Base-by-base conservation (phyloP, 768 basidiomycete species). In the Lactarius deliciosus region DNA sequence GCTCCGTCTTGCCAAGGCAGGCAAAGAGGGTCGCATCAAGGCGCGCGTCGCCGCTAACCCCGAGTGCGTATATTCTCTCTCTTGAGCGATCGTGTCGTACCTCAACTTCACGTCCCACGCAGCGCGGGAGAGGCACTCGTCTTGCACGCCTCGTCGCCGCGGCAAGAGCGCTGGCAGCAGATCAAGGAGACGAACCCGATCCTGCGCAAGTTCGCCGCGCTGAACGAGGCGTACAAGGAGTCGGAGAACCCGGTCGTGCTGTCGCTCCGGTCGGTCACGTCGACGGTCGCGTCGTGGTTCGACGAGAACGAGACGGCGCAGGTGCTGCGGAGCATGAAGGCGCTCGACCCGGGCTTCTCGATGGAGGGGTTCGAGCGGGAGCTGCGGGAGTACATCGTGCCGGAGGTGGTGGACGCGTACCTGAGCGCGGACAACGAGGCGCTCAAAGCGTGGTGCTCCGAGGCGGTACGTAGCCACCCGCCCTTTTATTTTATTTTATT, bases 291-390 rank as follows among this genome's bases (percentile, higher is more conserved):
- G 2, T 86, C 89, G 3, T 93, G 90, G 88, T 94, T 94, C 72
- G 96, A 98, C 65, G 97, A 99, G 80, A 99, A 92, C 74, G 97
- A 99, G 80, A 95, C 90, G 56, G 97, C 97, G n/a, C 91, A 92
- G 76, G 96, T 98, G 36, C 87, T 90, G 73, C 84, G 92, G 66
- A 77, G 88, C 74, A 92, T 98, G 86, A 91, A 88, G 75, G 75
- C 80, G n/a, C 81, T 98, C 74, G 97, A 99, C 76, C 94, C 97
- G 5, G 75, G 77, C 32, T 99, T 97, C 78, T 88, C 84, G 63
- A 85, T 89, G 73, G 97, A 98, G 74, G 78, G 80, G 40, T 98
- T 97, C 73, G 90, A 94, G 73, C 82, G 89, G 66, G 97, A 98
- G 74, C 76, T 98, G 64, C 80, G 96, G 66, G 97, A 98, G 77